phyloP scores from a whole-genome alignment of 768 basidiomycete species.

The Lactarius pseudohatsudake region DNA sequence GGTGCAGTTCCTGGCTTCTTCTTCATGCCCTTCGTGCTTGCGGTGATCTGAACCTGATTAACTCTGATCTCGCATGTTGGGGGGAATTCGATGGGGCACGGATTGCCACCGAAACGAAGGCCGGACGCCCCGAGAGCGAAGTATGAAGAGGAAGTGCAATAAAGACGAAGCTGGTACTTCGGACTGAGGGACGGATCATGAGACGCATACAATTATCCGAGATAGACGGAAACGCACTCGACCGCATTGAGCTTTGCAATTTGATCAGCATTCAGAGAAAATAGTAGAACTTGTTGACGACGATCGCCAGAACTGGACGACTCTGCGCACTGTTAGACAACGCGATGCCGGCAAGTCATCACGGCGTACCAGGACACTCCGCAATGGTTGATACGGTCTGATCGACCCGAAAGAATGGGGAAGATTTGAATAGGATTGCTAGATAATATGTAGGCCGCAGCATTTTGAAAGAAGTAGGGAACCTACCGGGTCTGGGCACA shows the following conservation, averaged over 20 bases:
- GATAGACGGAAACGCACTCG: constrained; percentile 30
- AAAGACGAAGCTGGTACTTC: constrained; percentile 79
- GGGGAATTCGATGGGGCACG: constrained; percentile 87
- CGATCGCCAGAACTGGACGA: constrained; percentile 79
- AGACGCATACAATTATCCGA: constrained; percentile 1
- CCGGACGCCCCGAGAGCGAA: constrained; percentile 50
- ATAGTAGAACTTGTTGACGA: constrained; percentile 57
- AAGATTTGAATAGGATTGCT: constrained; percentile 77
- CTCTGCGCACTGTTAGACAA: constrained; percentile 44
- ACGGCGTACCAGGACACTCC: constrained; percentile 75
- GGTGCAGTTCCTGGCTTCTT: constrained; percentile 94
- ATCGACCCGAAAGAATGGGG: constrained; percentile 73
- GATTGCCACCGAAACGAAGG: constrained; percentile 51
- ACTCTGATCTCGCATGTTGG: constrained; percentile 89
- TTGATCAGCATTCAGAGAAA: constrained; percentile 68
- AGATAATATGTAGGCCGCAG: constrained; percentile 28
- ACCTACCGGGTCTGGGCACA: constrained; percentile 12
- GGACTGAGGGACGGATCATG: constrained; percentile 41
- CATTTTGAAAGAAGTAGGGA: neutral
- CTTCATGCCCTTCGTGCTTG: constrained; percentile 88
- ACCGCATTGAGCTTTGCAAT: constrained; percentile 55
- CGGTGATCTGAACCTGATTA: constrained; percentile 64
- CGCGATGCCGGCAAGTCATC: constrained; percentile 4
- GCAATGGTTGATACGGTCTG: constrained; percentile 61
- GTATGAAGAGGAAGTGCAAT: constrained; percentile 84